Evolutionary conservation across 1,284 basidiomycete genomes (phyloP).

Genomic region (Leccinum solheimii): DNA sequence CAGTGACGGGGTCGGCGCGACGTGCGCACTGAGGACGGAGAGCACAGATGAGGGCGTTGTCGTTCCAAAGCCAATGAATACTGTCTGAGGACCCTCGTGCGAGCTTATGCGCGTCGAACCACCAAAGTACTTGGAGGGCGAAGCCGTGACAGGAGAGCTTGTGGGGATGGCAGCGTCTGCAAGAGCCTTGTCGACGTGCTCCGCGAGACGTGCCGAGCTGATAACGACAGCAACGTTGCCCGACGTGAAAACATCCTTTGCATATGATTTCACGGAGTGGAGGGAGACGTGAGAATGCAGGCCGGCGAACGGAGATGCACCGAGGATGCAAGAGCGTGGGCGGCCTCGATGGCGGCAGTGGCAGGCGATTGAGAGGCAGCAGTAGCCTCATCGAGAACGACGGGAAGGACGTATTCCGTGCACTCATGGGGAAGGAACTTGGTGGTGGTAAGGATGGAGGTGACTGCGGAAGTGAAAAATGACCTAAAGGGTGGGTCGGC

Average conservation of each 20-base stretch:
- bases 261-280: conserved; percentile 72
- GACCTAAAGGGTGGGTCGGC: conserved; percentile 45
- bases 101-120: conserved; percentile 76
- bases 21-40: conserved; percentile 73
- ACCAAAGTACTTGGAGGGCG: conserved; percentile 73
- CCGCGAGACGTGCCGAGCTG: conserved; percentile 64
- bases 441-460: conserved; percentile 79
- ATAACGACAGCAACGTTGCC: conserved; percentile 85
- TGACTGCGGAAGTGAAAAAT: conserved; percentile 86
- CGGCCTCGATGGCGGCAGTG: conserved; percentile 74
- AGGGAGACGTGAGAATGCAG: conserved; percentile 66
- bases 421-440: conserved; percentile 87
- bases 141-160: conserved; percentile 39
- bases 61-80: conserved; percentile 82
- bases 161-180: conserved; percentile 45
- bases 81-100: conserved; percentile 67
- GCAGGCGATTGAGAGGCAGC: conserved; percentile 55
- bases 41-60: conserved; percentile 68
- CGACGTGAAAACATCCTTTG: conserved; percentile 69
- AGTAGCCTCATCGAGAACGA: conserved; percentile 69
- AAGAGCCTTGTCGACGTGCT: conserved; percentile 74
- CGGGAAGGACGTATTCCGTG: conserved; percentile 80
- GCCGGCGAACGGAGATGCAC: conserved; percentile 82
- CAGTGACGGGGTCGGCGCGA: conserved; percentile 71
- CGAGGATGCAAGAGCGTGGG: conserved; percentile 87